Evolutionary conservation across 495 filamentous ascomycete species (phyloP), one percentile per base, ranked within the genome.

Genomic region (Cercophora samala): DNA sequence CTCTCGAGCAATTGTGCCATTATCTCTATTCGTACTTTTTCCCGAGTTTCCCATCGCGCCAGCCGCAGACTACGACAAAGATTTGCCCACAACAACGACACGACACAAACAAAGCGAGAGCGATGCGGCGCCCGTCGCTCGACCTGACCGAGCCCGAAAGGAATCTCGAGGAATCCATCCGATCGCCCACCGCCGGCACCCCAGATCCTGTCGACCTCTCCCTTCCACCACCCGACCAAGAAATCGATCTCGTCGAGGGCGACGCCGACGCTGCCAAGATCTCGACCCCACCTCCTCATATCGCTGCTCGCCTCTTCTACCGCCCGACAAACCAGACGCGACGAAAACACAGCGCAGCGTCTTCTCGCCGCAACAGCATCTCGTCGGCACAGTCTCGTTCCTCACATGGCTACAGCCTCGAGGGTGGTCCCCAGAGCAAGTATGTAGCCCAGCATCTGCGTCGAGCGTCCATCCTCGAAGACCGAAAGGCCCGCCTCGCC

Each of bases 361-460:
- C 92, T 18, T 96, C 93, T 32, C 90, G 93, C 63, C 89, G 93
- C 68, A 93, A 92, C 77, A 96, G 92, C 58, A 86, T 96, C 26
- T 96, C 93, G 5, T 97, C 93, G 8, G 84, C 88, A 17, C 91
- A 94, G 67, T 96, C 93, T 0, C 80, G 79, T 18, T 83, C 82
- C 17, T 86, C 84, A 0, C 89, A 83, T 65, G 83, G 87, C 64
- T 86, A 86, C 19, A 80, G 78, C 65, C 88, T 88, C 78, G 69
- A 77, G 69, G 86, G 85, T 62, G 83, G 86, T 26, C 84, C 87
- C 6, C 90, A 93, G 75, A 90, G 90, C 75, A 91, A 91, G 71
- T 86, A 94, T 77, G 82, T 97, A 64, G 93, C 92, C 37, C 93
- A 96, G 73, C 92, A 97, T 73, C 85, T 97, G 51, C 92, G 93